Percentiles rank a stretch among this genome's conserved stretches.
Evolutionary conservation across 179 eudicot species (phyloP).

Genomic region (Beta macrorhiza): DNA sequence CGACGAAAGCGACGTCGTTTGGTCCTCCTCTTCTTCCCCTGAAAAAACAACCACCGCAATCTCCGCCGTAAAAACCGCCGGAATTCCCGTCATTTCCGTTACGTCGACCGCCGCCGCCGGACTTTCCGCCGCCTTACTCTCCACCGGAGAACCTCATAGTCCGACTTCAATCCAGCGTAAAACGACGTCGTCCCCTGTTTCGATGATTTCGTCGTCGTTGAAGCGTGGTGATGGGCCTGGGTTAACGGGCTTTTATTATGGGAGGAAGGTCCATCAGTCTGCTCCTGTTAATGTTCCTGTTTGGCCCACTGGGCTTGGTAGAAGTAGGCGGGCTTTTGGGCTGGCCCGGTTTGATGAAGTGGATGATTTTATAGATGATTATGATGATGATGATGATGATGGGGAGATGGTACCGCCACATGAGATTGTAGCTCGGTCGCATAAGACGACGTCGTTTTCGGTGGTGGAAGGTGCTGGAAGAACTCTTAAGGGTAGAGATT

Average conservation of each 20-base stretch:
- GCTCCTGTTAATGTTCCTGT: constrained; percentile 59
- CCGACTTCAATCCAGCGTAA: constrained; percentile 37
- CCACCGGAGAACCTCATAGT: constrained; percentile 23
- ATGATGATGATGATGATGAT: constrained; percentile 30
- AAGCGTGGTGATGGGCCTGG: constrained; percentile 6
- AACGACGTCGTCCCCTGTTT: constrained; percentile 25
- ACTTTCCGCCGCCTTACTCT: constrained; percentile 44
- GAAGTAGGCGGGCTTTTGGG: not conserved
- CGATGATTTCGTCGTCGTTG: constrained; percentile 1
- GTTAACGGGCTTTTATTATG: not conserved
- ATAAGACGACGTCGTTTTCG: constrained; percentile 47
- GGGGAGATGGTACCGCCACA: constrained; percentile 72
- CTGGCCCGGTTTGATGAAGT: constrained; percentile 31
- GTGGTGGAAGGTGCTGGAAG: constrained; percentile 64
- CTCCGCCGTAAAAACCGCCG: constrained; percentile 7
- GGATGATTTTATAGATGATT: constrained; percentile 19
- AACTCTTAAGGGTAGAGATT: constrained; percentile 62
- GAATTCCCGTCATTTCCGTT: not conserved
- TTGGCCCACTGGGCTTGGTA: constrained; percentile 35
- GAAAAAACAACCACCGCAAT: not conserved
- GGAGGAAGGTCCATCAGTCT: constrained; percentile 38
- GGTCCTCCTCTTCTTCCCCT: constrained; percentile 33
- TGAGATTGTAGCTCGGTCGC: constrained; percentile 65
- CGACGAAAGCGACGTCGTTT: constrained; percentile 57
- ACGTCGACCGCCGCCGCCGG: constrained; percentile 26